phyloP scores from a whole-genome alignment of 75 land plant genomes.

The Sequoia sempervirens region DNA sequence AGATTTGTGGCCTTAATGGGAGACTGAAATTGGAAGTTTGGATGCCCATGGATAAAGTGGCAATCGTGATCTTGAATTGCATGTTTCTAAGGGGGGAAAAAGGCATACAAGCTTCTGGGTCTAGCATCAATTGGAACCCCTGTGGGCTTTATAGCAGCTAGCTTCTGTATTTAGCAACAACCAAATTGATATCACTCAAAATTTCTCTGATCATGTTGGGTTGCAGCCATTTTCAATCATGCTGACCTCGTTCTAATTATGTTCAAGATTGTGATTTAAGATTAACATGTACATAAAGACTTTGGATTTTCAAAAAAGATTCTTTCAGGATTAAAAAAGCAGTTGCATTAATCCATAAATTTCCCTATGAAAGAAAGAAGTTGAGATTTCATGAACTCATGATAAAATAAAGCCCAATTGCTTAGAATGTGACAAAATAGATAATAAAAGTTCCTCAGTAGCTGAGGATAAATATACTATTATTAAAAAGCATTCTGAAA shows the following conservation, averaged over 20 bases:
- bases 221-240: neutral
- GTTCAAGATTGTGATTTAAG: neutral
- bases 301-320: neutral
- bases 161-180: too few species aligned
- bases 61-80: neutral
- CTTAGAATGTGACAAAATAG: neutral
- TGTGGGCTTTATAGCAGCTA: neutral
- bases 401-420: neutral
- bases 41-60: neutral
- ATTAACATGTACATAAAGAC: too few species aligned
- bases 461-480: neutral
- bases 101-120: neutral
- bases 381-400: neutral
- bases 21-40: too few species aligned
- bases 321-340: neutral
- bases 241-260: neutral
- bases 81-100: neutral
- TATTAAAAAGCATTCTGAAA: neutral
- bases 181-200: too few species aligned
- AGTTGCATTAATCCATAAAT: neutral
- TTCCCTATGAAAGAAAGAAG: neutral
- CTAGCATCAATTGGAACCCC: neutral
- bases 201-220: neutral
- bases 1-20: too few species aligned
- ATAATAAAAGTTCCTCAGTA: neutral